Evolutionary conservation across 148 eudicot species (phyloP).

Genomic region (Arbutus unedo): DNA sequence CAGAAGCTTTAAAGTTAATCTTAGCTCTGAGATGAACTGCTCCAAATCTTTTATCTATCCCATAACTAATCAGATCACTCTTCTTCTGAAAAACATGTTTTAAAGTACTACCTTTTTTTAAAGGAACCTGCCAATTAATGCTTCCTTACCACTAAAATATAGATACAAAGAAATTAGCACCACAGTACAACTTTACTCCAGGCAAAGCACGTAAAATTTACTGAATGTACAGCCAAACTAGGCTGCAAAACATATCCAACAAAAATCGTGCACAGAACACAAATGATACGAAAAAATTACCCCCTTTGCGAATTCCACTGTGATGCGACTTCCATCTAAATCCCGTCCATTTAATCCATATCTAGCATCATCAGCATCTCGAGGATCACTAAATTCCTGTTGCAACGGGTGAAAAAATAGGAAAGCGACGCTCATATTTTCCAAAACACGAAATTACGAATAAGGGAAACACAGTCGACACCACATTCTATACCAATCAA

Average conservation of each 20-base stretch:
- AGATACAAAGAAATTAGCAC: not conserved
- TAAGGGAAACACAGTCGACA: not conserved
- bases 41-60: not conserved
- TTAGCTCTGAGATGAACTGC: not conserved
- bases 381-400: conserved; percentile 76
- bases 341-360: conserved; percentile 58
- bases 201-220: not conserved
- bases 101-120: not conserved
- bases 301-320: conserved; percentile 63
- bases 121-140: not conserved
- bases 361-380: conserved; percentile 79
- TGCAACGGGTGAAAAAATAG: conserved; percentile 17
- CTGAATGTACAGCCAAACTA: not conserved
- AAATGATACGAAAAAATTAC: conserved; percentile 28
- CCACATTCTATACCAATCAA: not conserved
- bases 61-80: not conserved
- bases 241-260: not conserved
- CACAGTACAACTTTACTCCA: not conserved
- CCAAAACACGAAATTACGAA: conserved; percentile 10
- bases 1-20: not conserved
- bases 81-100: not conserved
- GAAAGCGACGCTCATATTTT: conserved; percentile 23
- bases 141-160: not conserved
- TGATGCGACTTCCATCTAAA: conserved; percentile 61
- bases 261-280: not conserved